Conservation (phyloP, 1,139 yeast genomes). For the Arxiozyma telluris region DNA sequence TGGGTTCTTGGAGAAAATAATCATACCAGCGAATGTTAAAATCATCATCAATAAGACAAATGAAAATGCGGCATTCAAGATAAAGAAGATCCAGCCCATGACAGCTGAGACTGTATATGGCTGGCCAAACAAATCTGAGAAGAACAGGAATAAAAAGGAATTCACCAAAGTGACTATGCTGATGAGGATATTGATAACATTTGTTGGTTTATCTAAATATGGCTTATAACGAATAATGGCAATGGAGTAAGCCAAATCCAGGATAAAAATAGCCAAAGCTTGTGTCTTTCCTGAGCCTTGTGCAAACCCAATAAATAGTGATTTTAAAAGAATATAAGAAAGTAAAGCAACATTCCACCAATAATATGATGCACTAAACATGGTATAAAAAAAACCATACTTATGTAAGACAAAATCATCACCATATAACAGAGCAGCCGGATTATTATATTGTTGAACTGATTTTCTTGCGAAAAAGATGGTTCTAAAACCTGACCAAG, state of each 20-base stretch:
- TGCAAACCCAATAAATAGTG: conserved; percentile 59
- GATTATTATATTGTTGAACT: conserved; percentile 46
- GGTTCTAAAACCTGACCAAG: conserved; percentile 55
- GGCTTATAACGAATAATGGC: conserved; percentile 53
- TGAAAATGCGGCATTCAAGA: conserved; percentile 69
- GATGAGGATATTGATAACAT: conserved; percentile 54
- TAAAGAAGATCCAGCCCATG: conserved; percentile 75
- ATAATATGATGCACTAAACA: conserved; percentile 67
- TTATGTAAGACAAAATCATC: conserved; percentile 54
- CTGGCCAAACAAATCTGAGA: conserved; percentile 64
- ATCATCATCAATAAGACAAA: conserved; percentile 54
- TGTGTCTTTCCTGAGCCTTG: conserved; percentile 67
- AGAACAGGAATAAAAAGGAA: conserved; percentile 65
- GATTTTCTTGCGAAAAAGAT: conserved; percentile 49
- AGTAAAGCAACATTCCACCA: conserved; percentile 65
- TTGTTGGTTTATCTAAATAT: conserved; percentile 64
- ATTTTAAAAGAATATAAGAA: conserved; percentile 47
- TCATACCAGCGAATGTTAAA: conserved; percentile 47
- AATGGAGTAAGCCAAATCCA: conserved; percentile 55
- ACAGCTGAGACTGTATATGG: conserved; percentile 60
- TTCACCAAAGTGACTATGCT: conserved; percentile 57
- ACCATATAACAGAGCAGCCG: conserved; percentile 73
- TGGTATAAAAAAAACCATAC: conserved; percentile 71
- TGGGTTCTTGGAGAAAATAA: conserved; percentile 63
- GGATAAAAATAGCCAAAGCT: conserved; percentile 52